A percentile compares a stretch with the other conserved stretches of the same genome.
These are phyloP conservation scores for Laburnicola sp. DNA, from an alignment of 2,329 filamentous ascomycete genomes.

Conservation along the genomic window DNA sequence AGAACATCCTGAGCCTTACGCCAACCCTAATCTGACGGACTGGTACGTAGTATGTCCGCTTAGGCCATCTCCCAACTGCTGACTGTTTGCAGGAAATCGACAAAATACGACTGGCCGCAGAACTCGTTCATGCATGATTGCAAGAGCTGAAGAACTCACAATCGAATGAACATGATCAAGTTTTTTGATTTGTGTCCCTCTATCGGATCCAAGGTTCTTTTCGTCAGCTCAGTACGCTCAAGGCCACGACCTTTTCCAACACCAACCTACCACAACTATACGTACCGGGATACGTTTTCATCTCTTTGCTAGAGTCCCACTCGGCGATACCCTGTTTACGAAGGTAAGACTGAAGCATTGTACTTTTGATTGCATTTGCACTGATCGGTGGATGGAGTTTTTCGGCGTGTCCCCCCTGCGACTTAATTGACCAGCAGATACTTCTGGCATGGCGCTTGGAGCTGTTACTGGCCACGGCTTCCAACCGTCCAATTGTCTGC, in stretches of 20 bases:
- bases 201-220: slow-evolving; percentile 15
- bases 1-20: slow-evolving; percentile 63
- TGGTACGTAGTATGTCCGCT: slow-evolving; percentile 54
- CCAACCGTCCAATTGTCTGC: slow-evolving; percentile 1
- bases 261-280: slow-evolving; percentile 30
- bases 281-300: too few species aligned
- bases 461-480: slow-evolving; percentile 4
- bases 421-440: slow-evolving; percentile 16
- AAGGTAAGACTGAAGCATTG: slow-evolving; percentile 20
- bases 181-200: slow-evolving; percentile 9
- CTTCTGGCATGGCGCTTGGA: slow-evolving; percentile 5
- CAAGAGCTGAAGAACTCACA: slow-evolving; percentile 23
- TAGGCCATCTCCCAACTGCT: slow-evolving; percentile 7
- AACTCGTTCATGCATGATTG: slow-evolving; percentile 65
- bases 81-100: slow-evolving; percentile 45
- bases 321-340: slow-evolving; percentile 11
- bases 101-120: slow-evolving; percentile 62
- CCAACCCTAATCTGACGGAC: slow-evolving; percentile 64
- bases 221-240: slow-evolving; percentile 26
- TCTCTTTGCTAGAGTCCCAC: too few species aligned
- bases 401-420: slow-evolving; percentile 26
- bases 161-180: not conserved
- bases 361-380: slow-evolving; percentile 28
- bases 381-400: slow-evolving; percentile 18
- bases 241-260: slow-evolving; percentile 33